Percentiles rank a stretch among this genome's conserved stretches.
Evolutionary conservation across 805 yeast genomes (phyloP).

Genomic region (Kluyveromyces aestuarii): DNA sequence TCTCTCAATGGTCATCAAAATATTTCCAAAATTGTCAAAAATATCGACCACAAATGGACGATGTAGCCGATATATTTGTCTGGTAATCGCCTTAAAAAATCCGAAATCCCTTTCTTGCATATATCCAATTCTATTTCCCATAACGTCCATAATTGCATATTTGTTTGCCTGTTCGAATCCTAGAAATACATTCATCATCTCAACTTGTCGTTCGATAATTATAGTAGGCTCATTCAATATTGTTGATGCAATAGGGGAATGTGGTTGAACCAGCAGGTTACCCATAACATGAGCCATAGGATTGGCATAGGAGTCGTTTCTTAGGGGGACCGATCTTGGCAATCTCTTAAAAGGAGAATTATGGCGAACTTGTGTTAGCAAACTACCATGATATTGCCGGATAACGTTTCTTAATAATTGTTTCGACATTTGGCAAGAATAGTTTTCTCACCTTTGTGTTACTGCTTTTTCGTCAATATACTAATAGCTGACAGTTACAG

Average conservation of each 20-base stretch:
- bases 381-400: neutral
- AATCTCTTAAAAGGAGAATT: neutral
- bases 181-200: conserved; percentile 74
- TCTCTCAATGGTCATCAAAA: conserved; percentile 58
- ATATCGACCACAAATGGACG: conserved; percentile 77
- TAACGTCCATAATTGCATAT: conserved; percentile 62
- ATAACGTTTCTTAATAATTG: neutral
- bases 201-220: conserved; percentile 81
- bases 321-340: conserved; percentile 4
- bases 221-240: conserved; percentile 72
- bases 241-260: conserved; percentile 48
- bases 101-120: conserved; percentile 78
- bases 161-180: conserved; percentile 90
- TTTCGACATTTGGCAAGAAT: neutral
- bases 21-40: conserved; percentile 53
- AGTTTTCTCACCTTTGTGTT: neutral
- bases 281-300: conserved; percentile 1
- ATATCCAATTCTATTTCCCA: conserved; percentile 69
- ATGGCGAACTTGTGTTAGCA: neutral
- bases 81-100: conserved; percentile 53
- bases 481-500: neutral
- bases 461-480: neutral
- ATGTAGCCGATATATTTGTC: conserved; percentile 79
- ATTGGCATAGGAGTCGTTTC: neutral
- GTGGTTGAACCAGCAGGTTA: conserved; percentile 32